Percentiles rank a stretch among this genome's conserved stretches.
These are phyloP conservation scores for Xylaria sp. DNA, from an alignment of 2,329 filamentous ascomycete species.

Conservation along the genomic window DNA sequence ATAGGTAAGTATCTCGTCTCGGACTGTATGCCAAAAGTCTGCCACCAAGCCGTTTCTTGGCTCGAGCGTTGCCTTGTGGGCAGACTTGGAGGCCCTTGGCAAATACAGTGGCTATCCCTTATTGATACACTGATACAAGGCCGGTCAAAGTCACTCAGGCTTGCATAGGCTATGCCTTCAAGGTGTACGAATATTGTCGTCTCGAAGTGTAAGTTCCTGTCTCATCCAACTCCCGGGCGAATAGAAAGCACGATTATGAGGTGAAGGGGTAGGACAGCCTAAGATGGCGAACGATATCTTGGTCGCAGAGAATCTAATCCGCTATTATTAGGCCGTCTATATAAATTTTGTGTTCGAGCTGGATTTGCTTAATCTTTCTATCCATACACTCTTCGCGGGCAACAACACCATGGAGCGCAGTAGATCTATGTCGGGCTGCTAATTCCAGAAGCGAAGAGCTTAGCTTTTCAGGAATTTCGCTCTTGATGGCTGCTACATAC, in stretches of 20 bases:
- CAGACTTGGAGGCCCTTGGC: not conserved
- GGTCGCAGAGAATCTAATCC: not conserved
- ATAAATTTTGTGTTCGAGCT: slow-evolving; percentile 3
- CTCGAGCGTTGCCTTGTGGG: not conserved
- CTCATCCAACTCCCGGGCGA: slow-evolving; percentile 6
- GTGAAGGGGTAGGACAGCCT: not conserved
- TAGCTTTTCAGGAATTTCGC: not conserved
- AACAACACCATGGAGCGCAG: not conserved
- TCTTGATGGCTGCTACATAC: slow-evolving; percentile 30
- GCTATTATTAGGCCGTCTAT: slow-evolving; percentile 1
- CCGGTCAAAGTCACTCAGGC: slow-evolving; percentile 7
- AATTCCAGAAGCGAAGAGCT: slow-evolving; percentile 2
- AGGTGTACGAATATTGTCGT: not conserved
- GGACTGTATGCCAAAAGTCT: not conserved
- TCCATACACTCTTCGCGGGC: slow-evolving; percentile 15
- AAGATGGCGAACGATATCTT: not conserved
- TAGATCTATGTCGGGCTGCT: slow-evolving; percentile 8
- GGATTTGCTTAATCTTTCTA: slow-evolving; percentile 5
- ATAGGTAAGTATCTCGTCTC: not conserved
- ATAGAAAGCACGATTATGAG: not conserved
- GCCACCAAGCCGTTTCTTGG: slow-evolving; percentile 2
- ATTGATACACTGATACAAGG: not conserved
- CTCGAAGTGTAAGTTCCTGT: slow-evolving; percentile 2
- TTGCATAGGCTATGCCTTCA: slow-evolving; percentile 11
- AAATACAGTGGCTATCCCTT: slow-evolving; percentile 2